Conservation (phyloP, 78 protist species). For the Ministeria vibrans region DNA sequence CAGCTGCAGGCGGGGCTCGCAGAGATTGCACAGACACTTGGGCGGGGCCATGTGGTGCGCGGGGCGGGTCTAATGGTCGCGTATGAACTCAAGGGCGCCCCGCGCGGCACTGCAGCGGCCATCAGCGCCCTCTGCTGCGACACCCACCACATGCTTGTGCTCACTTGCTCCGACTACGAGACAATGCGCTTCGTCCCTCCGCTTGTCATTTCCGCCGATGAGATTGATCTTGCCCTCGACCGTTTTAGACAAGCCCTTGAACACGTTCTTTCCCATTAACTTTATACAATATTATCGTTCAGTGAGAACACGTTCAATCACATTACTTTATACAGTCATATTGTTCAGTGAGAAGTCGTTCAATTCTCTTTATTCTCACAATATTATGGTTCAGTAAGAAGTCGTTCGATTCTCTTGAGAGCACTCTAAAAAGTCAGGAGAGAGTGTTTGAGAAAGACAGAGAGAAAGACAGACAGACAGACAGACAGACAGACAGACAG, state of each 20-base stretch:
- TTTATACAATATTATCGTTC: no score
- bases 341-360: no score
- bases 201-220: neutral
- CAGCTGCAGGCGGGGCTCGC: constrained; percentile 17
- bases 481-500: no score
- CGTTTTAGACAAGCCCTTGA: neutral
- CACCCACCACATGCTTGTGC: constrained; percentile 10
- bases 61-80: constrained; percentile 68
- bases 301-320: no score
- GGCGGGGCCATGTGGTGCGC: constrained; percentile 17
- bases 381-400: no score
- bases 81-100: constrained; percentile 17
- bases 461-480: no score
- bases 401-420: no score
- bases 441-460: no score
- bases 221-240: neutral
- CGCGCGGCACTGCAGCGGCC: neutral
- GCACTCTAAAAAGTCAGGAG: no score
- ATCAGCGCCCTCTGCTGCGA: neutral
- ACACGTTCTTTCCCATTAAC: neutral
- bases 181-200: constrained; percentile 49
- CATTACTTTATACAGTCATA: no score
- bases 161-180: constrained; percentile 17
- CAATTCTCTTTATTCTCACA: no score
- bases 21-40: constrained; percentile 8